These are phyloP conservation scores for Pseudoperonospora humuli DNA, from an alignment of 352 stramenopile species.

Conservation along the genomic window DNA sequence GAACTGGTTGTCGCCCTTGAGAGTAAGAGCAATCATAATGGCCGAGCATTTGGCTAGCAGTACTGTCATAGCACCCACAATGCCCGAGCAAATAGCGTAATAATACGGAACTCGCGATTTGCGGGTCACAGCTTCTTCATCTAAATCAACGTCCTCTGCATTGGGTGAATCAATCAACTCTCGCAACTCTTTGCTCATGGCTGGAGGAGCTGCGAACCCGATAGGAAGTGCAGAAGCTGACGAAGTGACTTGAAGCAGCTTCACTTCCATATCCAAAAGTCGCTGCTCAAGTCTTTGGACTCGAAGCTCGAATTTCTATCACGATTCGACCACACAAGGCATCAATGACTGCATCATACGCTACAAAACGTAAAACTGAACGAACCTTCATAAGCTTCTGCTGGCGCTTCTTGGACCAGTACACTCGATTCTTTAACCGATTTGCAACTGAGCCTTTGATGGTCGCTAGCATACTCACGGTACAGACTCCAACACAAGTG, in stretches of 20 bases:
- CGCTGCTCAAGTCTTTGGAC: conserved; percentile 62
- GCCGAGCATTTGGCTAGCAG: conserved; percentile 80
- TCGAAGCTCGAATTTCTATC: conserved; percentile 52
- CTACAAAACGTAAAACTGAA: background rate
- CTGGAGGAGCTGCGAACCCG: conserved; percentile 12
- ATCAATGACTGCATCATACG: background rate
- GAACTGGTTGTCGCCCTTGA: conserved; percentile 84
- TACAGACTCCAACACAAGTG: conserved; percentile 56
- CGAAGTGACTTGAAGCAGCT: conserved; percentile 30
- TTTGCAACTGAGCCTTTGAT: conserved; percentile 84
- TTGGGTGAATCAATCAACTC: conserved; percentile 22
- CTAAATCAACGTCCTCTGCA: conserved; percentile 23
- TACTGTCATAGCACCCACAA: conserved; percentile 79
- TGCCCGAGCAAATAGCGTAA: conserved; percentile 81
- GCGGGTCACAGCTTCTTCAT: conserved; percentile 24
- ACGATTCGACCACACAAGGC: background rate
- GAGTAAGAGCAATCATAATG: conserved; percentile 76
- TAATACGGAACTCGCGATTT: conserved; percentile 68
- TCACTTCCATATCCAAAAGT: conserved; percentile 59
- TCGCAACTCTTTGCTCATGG: conserved; percentile 27
- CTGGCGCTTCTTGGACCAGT: conserved; percentile 72
- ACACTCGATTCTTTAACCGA: conserved; percentile 78
- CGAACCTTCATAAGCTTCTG: conserved; percentile 71
- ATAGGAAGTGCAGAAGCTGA: conserved; percentile 11
- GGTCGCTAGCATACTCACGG: conserved; percentile 80